Base-by-base conservation (phyloP, 1,284 basidiomycete species). In the Pterulicium gracile region DNA sequence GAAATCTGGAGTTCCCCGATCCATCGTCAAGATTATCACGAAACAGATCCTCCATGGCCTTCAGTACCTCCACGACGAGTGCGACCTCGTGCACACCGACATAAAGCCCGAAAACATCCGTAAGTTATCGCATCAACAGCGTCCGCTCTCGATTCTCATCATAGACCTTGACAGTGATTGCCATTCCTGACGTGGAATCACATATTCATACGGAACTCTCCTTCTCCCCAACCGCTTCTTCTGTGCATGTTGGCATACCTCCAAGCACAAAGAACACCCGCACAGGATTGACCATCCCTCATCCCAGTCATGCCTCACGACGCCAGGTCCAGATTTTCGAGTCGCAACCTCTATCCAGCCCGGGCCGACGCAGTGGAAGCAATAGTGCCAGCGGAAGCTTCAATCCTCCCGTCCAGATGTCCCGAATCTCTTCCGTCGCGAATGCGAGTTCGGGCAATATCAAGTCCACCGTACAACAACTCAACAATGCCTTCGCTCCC, bases 41-140 rank as follows among this genome's bases (percentile, higher is more conserved):
- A 87, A 74, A 62, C 90, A 94, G 64, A 70, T 92, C 44, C 72
- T 94, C 41, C 77, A 91, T 24, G 91, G 88, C n/a, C 72, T 94
- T 51, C 82, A 92, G 61, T 94, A 92, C 63, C 77, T 94, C 45
- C 90, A 94, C 55, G 85, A 89, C 43, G 86, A 89, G 62, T 93
- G 90, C 62, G 85, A 88, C 56, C 74, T 91, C 24, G 86, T 91
- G 24, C 86, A 88, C 58, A 88, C 85, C 22, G 90, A 94, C 60
- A 86, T 94, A 54, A 94, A 94, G 63, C 89, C 90, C 47, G 90
- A 94, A 67, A 94, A 94, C 60, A 92, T 94, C 52, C 72, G 91
- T 76, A 69, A 75, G 77, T 76, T 41, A 7, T n/a, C n/a, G 27
- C 27, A 7, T 7, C 39, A 41, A 41, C 7, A 41, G 13, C 18